These are phyloP conservation scores for Moesziomyces antarcticus DNA, from an alignment of 1,284 basidiomycete genomes.

Conservation along the genomic window DNA sequence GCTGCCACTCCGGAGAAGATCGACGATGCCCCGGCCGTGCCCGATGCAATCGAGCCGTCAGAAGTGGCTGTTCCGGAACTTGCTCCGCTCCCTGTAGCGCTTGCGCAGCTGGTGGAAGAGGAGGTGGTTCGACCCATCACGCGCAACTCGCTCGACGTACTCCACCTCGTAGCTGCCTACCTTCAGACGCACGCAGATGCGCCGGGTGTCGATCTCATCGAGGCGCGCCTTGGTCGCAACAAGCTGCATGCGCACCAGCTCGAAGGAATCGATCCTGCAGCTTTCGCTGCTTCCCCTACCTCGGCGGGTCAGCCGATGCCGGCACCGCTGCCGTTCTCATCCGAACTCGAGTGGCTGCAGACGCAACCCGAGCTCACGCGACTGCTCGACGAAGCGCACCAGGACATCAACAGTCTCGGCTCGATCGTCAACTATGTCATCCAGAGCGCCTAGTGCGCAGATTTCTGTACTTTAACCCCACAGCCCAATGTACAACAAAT, in stretches of 20 bases:
- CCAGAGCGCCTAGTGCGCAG: slow-evolving; percentile 20
- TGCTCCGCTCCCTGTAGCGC: slow-evolving; percentile 11
- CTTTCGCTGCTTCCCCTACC: neutral
- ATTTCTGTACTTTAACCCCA: no score
- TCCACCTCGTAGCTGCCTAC: slow-evolving; percentile 33
- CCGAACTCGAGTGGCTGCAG: slow-evolving; percentile 36
- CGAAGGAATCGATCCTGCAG: slow-evolving; percentile 7
- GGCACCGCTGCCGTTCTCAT: slow-evolving; percentile 16
- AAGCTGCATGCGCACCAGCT: slow-evolving; percentile 17
- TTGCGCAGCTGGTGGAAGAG: slow-evolving; percentile 40
- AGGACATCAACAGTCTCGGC: slow-evolving; percentile 41
- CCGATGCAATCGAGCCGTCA: slow-evolving; percentile 8
- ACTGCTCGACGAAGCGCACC: slow-evolving; percentile 38
- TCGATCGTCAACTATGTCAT: slow-evolving; percentile 38
- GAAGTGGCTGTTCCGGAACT: slow-evolving; percentile 19
- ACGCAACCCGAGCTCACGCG: slow-evolving; percentile 28
- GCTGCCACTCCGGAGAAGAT: slow-evolving; percentile 10
- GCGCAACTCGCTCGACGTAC: slow-evolving; percentile 31
- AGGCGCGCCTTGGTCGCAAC: slow-evolving; percentile 20
- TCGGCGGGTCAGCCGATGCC: slow-evolving; percentile 1
- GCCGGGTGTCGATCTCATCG: slow-evolving; percentile 15
- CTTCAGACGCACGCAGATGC: slow-evolving; percentile 11
- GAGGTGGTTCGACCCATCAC: slow-evolving; percentile 38
- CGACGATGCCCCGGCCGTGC: slow-evolving; percentile 12
- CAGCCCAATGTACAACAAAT: no score